Percentiles rank a stretch among this genome's conserved stretches.
Evolutionary conservation across 2,329 filamentous ascomycete species (phyloP).

Genomic region (Ustulina deusta): DNA sequence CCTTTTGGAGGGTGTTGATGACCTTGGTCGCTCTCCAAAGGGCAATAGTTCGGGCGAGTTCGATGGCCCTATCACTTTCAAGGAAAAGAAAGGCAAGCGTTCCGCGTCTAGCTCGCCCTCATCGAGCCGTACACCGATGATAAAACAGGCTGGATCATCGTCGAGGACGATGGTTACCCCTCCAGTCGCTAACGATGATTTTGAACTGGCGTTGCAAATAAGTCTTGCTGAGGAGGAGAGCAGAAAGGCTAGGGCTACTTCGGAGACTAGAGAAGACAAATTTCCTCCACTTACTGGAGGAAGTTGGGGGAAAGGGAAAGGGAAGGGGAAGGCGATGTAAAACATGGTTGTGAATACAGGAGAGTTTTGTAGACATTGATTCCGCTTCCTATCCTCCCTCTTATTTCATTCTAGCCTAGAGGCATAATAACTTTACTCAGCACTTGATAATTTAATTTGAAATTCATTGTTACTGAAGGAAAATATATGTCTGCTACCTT

Average conservation of each 20-base stretch:
- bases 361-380: not conserved
- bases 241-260: slow-evolving; percentile 44
- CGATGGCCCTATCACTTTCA: slow-evolving; percentile 64
- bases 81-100: slow-evolving; percentile 58
- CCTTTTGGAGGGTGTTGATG: slow-evolving; percentile 67
- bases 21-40: slow-evolving; percentile 59
- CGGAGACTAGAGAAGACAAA: slow-evolving; percentile 42
- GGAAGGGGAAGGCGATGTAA: slow-evolving; percentile 41
- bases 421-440: slow-evolving; percentile 19
- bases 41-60: slow-evolving; percentile 62
- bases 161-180: slow-evolving; percentile 41
- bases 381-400: slow-evolving; percentile 18
- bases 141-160: slow-evolving; percentile 44
- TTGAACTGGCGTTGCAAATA: slow-evolving; percentile 70
- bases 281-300: slow-evolving; percentile 47
- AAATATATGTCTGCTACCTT: not conserved
- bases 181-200: slow-evolving; percentile 63
- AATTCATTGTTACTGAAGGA: not conserved
- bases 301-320: slow-evolving; percentile 47
- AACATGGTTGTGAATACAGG: not conserved
- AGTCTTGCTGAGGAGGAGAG: slow-evolving; percentile 68
- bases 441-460: slow-evolving; percentile 4
- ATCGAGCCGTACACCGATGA: slow-evolving; percentile 53
- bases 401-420: slow-evolving; percentile 31
- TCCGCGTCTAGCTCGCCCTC: slow-evolving; percentile 53